phyloP scores from a whole-genome alignment of 768 basidiomycete species.

The Collybia mongolica region DNA sequence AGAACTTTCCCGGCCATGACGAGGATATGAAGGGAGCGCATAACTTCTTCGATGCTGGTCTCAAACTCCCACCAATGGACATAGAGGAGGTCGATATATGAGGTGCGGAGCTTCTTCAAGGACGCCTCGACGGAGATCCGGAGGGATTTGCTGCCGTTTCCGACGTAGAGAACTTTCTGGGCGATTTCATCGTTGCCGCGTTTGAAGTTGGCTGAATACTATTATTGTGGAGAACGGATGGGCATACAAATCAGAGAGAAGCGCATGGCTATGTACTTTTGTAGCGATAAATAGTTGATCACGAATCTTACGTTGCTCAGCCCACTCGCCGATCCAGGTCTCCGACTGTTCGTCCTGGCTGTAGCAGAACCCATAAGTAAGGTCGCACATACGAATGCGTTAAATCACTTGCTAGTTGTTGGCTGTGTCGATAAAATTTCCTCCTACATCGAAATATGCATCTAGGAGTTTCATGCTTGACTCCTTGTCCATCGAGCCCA shows the following conservation, averaged over 20 bases:
- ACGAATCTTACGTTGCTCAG: conserved; percentile 39
- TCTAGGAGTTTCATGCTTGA: conserved; percentile 7
- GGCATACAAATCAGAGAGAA: not conserved
- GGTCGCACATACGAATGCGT: not conserved
- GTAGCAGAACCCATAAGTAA: not conserved
- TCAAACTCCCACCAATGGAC: conserved; percentile 53
- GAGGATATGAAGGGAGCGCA: conserved; percentile 52
- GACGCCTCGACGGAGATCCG: conserved; percentile 38
- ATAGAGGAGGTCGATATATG: conserved; percentile 48
- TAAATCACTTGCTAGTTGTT: conserved; percentile 11
- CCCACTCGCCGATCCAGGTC: conserved; percentile 52
- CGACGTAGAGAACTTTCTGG: conserved; percentile 39
- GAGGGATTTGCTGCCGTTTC: conserved; percentile 48
- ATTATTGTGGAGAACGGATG: not conserved
- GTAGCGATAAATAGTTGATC: conserved; percentile 49
- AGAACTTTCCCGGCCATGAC: conserved; percentile 52
- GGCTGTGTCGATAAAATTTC: conserved; percentile 16
- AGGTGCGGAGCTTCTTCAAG: conserved; percentile 44
- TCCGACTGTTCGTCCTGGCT: conserved; percentile 61
- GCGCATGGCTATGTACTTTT: conserved; percentile 29
- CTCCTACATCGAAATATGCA: conserved; percentile 11
- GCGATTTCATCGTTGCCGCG: conserved; percentile 16
- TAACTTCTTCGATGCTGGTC: conserved; percentile 54
- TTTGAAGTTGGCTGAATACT: conserved; percentile 33
- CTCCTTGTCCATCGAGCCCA: conserved; percentile 20